Base-by-base conservation (phyloP, 2,329 filamentous ascomycete species). In the Exophiala spinifera region DNA sequence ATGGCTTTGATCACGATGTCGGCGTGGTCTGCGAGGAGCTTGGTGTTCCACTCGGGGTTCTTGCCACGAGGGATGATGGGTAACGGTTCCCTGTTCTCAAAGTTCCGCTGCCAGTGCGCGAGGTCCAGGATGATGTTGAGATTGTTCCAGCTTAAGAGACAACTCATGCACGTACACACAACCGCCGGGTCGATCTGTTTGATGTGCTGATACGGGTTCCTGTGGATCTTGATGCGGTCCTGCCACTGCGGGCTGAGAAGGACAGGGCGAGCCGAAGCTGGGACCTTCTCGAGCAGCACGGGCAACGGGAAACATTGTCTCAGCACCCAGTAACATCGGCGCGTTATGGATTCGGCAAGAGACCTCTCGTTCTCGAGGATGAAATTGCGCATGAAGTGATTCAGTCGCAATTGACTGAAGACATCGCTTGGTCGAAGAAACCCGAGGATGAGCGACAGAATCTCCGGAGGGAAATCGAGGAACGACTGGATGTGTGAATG, bases 141-240 rank as follows among this genome's bases (percentile, higher is more conserved):
- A 36, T 64, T 64, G 55, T 64, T 64, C 62, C 62, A 64, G 6
- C 60, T 56, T 17, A 64, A 54, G 3, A 62, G 60, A 45, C 62
- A 64, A 34, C 54, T 61, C 58, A 63, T 61, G 43, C 62, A 64
- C 5, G 59, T 63, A 40, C 62, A 64, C 1, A 62, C 49, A 33
- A 10, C 7, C 10, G 34, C 46, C 3, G 62, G 59, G 23, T 64
- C 59, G 31, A 62, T 56, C 31, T 57, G 59, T 40, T 57, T 46
- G 47, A 64, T 60, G 36, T 64, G 62, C 33, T 64, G 60, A 40
- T 64, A 64, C 3, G 55, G 51, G 21, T 60, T 63, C 19, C 57
- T 55, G 53, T 64, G 62, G 34, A 64, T 60, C 20, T 56, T 46
- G 15, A 61, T 34, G 13, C 57, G 52, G 11, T 60, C 56, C 40